These are phyloP conservation scores for Zygosaccharomyces bailii DNA, from an alignment of 805 yeast species.

Conservation along the genomic window DNA sequence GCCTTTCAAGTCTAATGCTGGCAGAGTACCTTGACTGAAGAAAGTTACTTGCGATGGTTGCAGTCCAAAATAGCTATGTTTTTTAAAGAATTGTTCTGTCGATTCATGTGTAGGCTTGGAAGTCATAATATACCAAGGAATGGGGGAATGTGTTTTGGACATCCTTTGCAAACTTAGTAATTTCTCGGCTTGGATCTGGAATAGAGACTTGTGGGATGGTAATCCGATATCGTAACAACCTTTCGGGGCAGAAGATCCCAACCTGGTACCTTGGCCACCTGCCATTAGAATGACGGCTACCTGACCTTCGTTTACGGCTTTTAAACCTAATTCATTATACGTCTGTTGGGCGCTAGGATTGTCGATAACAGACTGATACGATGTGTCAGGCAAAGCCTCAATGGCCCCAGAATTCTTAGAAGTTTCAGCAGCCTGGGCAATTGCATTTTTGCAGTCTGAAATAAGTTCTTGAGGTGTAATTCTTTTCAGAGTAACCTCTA, in stretches of 20 bases:
- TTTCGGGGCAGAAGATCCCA: conserved; percentile 87
- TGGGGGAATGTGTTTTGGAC: conserved; percentile 23
- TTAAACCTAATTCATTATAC: conserved; percentile 57
- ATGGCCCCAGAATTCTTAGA: conserved; percentile 28
- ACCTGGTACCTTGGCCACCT: conserved; percentile 97
- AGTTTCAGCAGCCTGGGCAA: conserved; percentile 37
- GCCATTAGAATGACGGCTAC: conserved; percentile 94
- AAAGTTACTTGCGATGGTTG: conserved; percentile 56
- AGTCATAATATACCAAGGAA: conserved; percentile 94
- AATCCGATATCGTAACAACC: conserved; percentile 89
- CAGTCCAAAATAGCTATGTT: conserved; percentile 70
- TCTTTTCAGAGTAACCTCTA: conserved; percentile 20
- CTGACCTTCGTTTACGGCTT: conserved; percentile 63
- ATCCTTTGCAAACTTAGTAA: conserved; percentile 55
- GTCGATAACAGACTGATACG: conserved; percentile 47
- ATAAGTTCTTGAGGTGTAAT: conserved; percentile 36
- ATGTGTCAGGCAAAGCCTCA: conserved; percentile 52
- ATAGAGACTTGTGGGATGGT: conserved; percentile 79
- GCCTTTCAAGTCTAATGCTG: conserved; percentile 77
- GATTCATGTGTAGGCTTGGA: conserved; percentile 76
- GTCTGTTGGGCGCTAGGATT: conserved; percentile 31
- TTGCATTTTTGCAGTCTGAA: conserved; percentile 40
- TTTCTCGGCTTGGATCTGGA: conserved; percentile 91
- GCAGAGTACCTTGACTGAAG: conserved; percentile 93
- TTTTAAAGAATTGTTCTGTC: conserved; percentile 68